Evolutionary conservation across 192 early-diverging fungal species (phyloP).

Genomic region (Geranomyces michiganensis): DNA sequence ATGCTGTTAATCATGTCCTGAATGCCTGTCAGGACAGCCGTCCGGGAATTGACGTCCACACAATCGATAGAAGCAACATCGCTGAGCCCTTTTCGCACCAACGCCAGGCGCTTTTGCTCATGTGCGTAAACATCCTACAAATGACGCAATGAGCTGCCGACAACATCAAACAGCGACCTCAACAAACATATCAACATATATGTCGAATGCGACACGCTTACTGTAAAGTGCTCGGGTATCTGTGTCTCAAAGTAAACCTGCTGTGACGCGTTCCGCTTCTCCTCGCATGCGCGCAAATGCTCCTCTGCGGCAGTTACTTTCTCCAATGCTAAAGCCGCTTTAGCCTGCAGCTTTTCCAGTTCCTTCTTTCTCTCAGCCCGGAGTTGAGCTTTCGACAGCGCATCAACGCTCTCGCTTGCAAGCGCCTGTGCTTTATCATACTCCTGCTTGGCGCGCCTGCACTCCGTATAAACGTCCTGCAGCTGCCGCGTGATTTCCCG

Average conservation of each 20-base stretch:
- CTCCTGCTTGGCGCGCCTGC: constrained; percentile 29
- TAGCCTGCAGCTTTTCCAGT: constrained; percentile 29
- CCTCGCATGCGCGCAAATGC: constrained; percentile 15
- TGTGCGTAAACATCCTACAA: constrained; percentile 25
- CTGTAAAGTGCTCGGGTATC: constrained; percentile 15
- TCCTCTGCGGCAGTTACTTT: constrained; percentile 20
- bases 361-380: constrained; percentile 27
- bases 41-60: constrained; percentile 25
- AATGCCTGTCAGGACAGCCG: constrained; percentile 20
- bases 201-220: background rate
- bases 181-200: too few relatives aligned
- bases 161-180: too few relatives aligned
- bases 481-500: constrained; percentile 21
- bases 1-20: constrained; percentile 28
- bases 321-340: constrained; percentile 24
- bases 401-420: constrained; percentile 26
- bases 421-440: constrained; percentile 23
- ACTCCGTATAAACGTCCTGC: constrained; percentile 30
- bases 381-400: constrained; percentile 26
- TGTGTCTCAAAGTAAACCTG: constrained; percentile 24
- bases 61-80: constrained; percentile 37
- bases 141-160: constrained; percentile 21
- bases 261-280: constrained; percentile 14
- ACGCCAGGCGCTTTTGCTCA: constrained; percentile 23
- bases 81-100: constrained; percentile 30